Percentiles rank a stretch among this genome's conserved stretches.
Conservation (phyloP, 1,139 yeast species). For the Geotrichum klebahnii region DNA sequence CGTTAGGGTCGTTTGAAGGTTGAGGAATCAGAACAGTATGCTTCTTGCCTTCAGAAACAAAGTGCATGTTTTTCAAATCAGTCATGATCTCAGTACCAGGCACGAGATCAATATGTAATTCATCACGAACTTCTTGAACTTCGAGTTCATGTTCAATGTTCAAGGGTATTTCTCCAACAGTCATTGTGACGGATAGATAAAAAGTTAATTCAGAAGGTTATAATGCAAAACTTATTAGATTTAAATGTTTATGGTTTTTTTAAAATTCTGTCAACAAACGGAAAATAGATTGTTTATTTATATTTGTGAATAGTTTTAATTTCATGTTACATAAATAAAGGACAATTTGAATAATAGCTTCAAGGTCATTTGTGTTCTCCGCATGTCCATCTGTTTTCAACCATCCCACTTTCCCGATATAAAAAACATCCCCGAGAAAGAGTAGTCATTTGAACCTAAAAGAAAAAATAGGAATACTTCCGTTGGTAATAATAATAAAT, state of each 20-base stretch:
- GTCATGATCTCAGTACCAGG: slow-evolving; percentile 6
- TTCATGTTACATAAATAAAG: no score
- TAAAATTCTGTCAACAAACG: not conserved
- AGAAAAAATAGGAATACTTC: no score
- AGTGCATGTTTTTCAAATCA: slow-evolving; percentile 21
- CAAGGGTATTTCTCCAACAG: not conserved
- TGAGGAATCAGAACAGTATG: slow-evolving; percentile 45
- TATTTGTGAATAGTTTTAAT: no score
- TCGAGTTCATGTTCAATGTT: slow-evolving; percentile 1
- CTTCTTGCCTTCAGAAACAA: slow-evolving; percentile 27
- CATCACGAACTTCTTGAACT: not conserved
- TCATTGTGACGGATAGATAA: not conserved
- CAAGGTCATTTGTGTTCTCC: no score
- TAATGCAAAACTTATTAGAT: not conserved
- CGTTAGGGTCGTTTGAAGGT: slow-evolving; percentile 48
- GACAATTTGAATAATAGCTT: no score
- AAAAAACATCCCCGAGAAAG: no score
- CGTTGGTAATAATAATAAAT: no score
- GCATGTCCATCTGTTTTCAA: no score
- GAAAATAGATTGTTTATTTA: no score
- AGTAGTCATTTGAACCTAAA: no score
- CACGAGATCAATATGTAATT: not conserved
- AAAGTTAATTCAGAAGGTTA: not conserved
- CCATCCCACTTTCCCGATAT: no score
- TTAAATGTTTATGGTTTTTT: not conserved